A percentile compares a stretch with the other conserved stretches of the same genome.
phyloP scores from a whole-genome alignment of 2,329 filamentous ascomycete species.

The Pseudopithomyces chartarum region DNA sequence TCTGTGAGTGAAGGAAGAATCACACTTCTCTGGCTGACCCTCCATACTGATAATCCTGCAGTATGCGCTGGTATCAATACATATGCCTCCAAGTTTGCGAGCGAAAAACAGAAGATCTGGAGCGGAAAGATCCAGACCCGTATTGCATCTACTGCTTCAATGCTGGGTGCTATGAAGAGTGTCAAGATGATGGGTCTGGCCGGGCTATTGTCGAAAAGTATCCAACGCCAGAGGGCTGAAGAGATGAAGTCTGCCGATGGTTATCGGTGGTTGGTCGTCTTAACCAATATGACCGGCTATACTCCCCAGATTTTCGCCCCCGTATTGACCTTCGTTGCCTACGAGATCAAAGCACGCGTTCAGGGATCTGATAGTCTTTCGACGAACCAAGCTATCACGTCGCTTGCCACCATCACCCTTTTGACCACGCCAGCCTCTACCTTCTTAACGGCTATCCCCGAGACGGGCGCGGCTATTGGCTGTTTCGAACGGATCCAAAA shows the following conservation, averaged over 20 bases:
- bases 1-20: slow-evolving; percentile 10
- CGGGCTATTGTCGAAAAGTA: slow-evolving; percentile 7
- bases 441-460: slow-evolving; percentile 6
- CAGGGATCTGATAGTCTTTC: slow-evolving; percentile 9
- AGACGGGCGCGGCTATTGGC: slow-evolving; percentile 7
- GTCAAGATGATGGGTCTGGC: slow-evolving; percentile 45
- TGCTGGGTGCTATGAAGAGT: slow-evolving; percentile 47
- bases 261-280: slow-evolving; percentile 11
- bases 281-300: slow-evolving; percentile 10
- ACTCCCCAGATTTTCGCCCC: slow-evolving; percentile 9
- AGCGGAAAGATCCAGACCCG: slow-evolving; percentile 47
- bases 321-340: slow-evolving; percentile 7
- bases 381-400: slow-evolving; percentile 9
- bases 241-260: slow-evolving; percentile 12
- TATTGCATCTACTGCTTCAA: slow-evolving; percentile 42
- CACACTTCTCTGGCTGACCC: not conserved
- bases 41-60: slow-evolving; percentile 5
- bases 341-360: slow-evolving; percentile 8
- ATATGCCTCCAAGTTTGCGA: slow-evolving; percentile 9
- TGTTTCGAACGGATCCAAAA: slow-evolving; percentile 8
- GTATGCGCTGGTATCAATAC: slow-evolving; percentile 10
- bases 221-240: slow-evolving; percentile 8
- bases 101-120: slow-evolving; percentile 31
- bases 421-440: slow-evolving; percentile 4
- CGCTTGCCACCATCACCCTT: slow-evolving; percentile 7